Base-by-base conservation (phyloP, 768 basidiomycete genomes). In the Lactarius indigo region DNA sequence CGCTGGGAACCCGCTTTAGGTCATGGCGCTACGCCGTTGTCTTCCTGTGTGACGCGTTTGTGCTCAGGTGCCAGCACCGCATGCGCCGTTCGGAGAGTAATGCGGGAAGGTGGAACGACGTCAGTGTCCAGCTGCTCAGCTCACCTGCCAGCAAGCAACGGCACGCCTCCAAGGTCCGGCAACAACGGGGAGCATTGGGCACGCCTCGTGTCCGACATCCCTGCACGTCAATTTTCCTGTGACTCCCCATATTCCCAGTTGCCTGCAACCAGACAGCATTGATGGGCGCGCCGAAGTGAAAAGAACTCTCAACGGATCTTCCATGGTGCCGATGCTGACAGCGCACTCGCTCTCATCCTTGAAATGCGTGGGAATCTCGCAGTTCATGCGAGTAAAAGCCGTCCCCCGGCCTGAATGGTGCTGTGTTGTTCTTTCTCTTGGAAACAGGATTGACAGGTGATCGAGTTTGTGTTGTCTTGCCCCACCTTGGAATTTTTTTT, bases 371-470 rank as follows among this genome's bases (percentile, higher is more conserved):
- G 62, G 66, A 63, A 57, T 35, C 31, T 56, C 31, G 54, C 58
- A 26, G 33, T 54, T 54, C 35, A 1, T 37, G n/a, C 15, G 31
- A 12, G 50, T 20, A 20, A 42, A 44, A 5, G 31, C 47, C 47
- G 47, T 52, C n/a, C 35, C 35, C 33, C 42, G 33, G 23, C 23
- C 4, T 39, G 41, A 30, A 35, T 28, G 30, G 56, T 10, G 30
- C 57, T 37, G 18, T 50, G 28, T 26, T 35, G 23, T 30, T 30
- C 31, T 63, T 67, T 67, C 66, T 59, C 63, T 52, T 64, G 66
- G 66, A 59, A 47, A 64, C 52, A 37, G 26, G 47, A 33, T 47
- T 66, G 61, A 64, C 66, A 56, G 66, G 26, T 67, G 66, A 67
- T 63, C 58, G 66, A 26, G n/a, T 26, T 30, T 42, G 28, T 41